Conservation (phyloP, 768 basidiomycete genomes). For the Coprinopsis marcescibilis region DNA sequence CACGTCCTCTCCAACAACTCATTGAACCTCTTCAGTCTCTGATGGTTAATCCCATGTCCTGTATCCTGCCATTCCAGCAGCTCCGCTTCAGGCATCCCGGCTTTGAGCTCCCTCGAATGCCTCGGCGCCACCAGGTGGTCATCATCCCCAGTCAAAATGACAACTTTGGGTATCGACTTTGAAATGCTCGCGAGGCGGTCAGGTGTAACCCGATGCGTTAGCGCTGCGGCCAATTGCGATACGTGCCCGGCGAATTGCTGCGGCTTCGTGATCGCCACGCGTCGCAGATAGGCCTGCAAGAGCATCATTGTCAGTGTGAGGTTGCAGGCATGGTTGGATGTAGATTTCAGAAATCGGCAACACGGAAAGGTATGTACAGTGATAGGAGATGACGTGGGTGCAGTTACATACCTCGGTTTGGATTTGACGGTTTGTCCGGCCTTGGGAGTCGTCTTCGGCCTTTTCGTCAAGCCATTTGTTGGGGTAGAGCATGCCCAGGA, state of each 20-base stretch:
- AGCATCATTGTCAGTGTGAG: not conserved
- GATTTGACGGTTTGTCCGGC: slow-evolving; percentile 60
- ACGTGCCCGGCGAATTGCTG: slow-evolving; percentile 58
- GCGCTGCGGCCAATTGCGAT: slow-evolving; percentile 66
- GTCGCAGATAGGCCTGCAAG: slow-evolving; percentile 37
- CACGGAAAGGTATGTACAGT: not conserved
- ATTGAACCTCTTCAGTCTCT: slow-evolving; percentile 47
- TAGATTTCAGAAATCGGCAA: too few species aligned
- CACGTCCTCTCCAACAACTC: slow-evolving; percentile 47
- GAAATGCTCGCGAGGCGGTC: slow-evolving; percentile 46
- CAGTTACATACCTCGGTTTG: slow-evolving; percentile 42
- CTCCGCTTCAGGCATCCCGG: slow-evolving; percentile 55
- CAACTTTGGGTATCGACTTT: slow-evolving; percentile 54
- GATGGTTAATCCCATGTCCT: slow-evolving; percentile 58
- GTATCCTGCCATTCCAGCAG: slow-evolving; percentile 52
- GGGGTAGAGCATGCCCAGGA: slow-evolving; percentile 58
- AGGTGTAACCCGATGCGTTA: slow-evolving; percentile 56
- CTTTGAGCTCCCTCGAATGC: slow-evolving; percentile 49
- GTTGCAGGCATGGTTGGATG: not conserved
- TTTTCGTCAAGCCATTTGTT: slow-evolving; percentile 51
- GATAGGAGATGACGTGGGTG: slow-evolving; percentile 9
- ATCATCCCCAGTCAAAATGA: slow-evolving; percentile 62
- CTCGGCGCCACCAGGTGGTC: slow-evolving; percentile 51
- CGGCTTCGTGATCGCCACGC: slow-evolving; percentile 46
- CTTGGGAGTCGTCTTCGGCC: slow-evolving; percentile 46